Conservation (phyloP, 106 monocot genomes). For the Dendrobium huoshanense region DNA sequence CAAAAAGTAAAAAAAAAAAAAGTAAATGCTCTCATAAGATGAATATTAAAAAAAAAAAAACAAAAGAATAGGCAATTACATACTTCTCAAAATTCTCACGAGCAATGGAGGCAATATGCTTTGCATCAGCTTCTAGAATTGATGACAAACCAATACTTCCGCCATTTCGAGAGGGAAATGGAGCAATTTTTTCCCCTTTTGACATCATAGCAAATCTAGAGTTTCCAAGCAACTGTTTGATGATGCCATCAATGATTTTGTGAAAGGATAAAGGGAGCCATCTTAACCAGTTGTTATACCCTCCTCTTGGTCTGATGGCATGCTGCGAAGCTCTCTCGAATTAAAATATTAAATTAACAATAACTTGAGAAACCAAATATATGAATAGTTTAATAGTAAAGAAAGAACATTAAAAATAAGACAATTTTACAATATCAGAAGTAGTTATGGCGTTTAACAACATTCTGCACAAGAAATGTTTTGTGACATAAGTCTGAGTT, state of each 20-base stretch:
- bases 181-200: slow-evolving; percentile 26
- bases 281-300: slow-evolving; percentile 79
- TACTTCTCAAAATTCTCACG: slow-evolving; percentile 93
- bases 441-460: neutral
- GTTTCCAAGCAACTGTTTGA: slow-evolving; percentile 51
- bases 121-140: slow-evolving; percentile 85
- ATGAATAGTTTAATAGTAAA: neutral
- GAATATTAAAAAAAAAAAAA: neutral
- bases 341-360: neutral
- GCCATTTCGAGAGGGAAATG: slow-evolving; percentile 42
- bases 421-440: neutral
- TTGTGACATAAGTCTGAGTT: neutral
- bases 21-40: neutral
- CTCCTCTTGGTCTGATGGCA: slow-evolving; percentile 86
- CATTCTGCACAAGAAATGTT: neutral
- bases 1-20: neutral
- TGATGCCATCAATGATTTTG: slow-evolving; percentile 40
- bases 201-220: slow-evolving; percentile 30
- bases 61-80: slow-evolving; percentile 7
- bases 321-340: slow-evolving; percentile 37
- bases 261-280: slow-evolving; percentile 88
- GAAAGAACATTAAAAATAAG: neutral
- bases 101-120: slow-evolving; percentile 66
- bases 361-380: neutral
- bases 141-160: slow-evolving; percentile 60